Evolutionary conservation across 495 filamentous ascomycete genomes (phyloP), one percentile per base, ranked within the genome.

Genomic region (Thermothielavioides terrestris): DNA sequence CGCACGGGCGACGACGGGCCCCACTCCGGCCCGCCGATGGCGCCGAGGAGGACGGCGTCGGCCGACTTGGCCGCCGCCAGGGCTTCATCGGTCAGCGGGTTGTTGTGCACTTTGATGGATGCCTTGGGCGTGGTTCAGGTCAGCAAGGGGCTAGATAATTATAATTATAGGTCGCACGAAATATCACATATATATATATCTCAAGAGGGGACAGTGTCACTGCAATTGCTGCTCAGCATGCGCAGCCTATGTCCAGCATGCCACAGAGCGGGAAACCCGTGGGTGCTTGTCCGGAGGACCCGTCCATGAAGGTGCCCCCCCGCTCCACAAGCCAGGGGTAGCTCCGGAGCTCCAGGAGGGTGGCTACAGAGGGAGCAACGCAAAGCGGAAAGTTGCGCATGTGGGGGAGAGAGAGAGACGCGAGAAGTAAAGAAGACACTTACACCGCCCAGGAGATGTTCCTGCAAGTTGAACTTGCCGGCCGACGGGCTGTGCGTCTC

Each of bases 11-110:
- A 87, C 4, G 86, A 89, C 22, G 64, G 58, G 48, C 92, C 92
- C 88, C 94, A 98, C 91, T 98, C 85, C 48, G 92, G 92, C 34
- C 92, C 92, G 57, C 92, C 92, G 60, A 98, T 94, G 51, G 92
- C 92, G 47, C 92, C 92, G 27, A 98, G 80, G 48, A 98, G 78
- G 46, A 97, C 83, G 27, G 91, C 92, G 65, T 97, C 89, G 44
- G 94, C 90, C 37, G 77, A 72, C 72, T 94, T 94, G 53, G 90
- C 91, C 11, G 89, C 91, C 8, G 68, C 67, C 54, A 98, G 83
- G 53, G 92, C 89, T 55, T 83, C 79, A 51, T 90, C 86, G 35
- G 91, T 92, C 46, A 97, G 74, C 15, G 92, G 82, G 7, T 71
- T 73, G 46, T 84, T 84, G 56, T 81, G 83, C 8, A 79, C 82